phyloP scores from a whole-genome alignment of 169 alveolate species.

The Babesia bovis region DNA sequence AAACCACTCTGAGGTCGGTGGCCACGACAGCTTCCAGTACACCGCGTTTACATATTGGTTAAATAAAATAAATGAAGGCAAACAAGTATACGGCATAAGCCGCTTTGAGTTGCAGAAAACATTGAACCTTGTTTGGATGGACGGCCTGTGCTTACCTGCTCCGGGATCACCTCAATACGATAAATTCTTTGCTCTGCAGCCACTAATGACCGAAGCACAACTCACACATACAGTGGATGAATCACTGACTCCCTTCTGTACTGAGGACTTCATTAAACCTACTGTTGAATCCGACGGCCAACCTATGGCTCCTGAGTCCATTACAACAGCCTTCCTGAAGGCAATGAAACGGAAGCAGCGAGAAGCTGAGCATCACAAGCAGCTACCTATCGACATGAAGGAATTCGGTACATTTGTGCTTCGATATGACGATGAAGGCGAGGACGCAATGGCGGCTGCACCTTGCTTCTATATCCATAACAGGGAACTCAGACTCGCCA shows the following conservation, averaged over 20 bases:
- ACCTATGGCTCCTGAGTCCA: constrained; percentile 11
- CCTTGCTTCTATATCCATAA: constrained; percentile 39
- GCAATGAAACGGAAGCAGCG: neutral
- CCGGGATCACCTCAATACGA: constrained; percentile 51
- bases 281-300: neutral
- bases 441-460: constrained; percentile 22
- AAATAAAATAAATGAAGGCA: neutral
- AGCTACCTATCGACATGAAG: constrained; percentile 16
- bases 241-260: neutral
- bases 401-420: constrained; percentile 21
- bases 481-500: constrained; percentile 36
- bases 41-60: constrained; percentile 25
- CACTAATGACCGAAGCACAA: constrained; percentile 16
- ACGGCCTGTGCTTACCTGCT: constrained; percentile 14
- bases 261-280: neutral
- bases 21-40: constrained; percentile 18
- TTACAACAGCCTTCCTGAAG: neutral
- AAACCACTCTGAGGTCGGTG: constrained; percentile 1
- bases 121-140: constrained; percentile 41
- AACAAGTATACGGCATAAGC: constrained; percentile 15
- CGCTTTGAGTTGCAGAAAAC: constrained; percentile 18
- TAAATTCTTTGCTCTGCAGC: constrained; percentile 46
- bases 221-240: constrained; percentile 7
- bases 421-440: constrained; percentile 16
- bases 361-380: neutral